Base-by-base conservation (phyloP, 2,329 filamentous ascomycete species). In the Aspergillus tanneri region DNA sequence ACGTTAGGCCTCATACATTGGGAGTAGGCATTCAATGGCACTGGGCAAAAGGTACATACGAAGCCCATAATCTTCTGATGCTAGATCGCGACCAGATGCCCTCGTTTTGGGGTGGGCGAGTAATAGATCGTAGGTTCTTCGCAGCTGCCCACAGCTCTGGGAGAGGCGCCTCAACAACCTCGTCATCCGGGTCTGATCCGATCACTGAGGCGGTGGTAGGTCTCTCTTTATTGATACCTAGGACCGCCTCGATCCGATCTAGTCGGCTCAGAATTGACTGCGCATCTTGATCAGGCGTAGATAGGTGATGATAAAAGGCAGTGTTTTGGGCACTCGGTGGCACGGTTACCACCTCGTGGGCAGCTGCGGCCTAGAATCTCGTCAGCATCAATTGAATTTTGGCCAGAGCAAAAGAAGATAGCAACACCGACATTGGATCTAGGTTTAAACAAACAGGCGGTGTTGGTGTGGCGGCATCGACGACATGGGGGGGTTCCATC, bases 401-500 rank as follows among this genome's bases (percentile, higher is more conserved):
- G 11, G 6, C 21, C n/a, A 16, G 4, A 21, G 6, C 5, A 23
- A 25, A 11, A n/a, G 11, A 18, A 19, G 24, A 43, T 18, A 27
- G 9, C 9, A 37, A 25, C 19, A 53, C 57, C 39, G 46, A 65
- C 62, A 57, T 65, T 65, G 8, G 62, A 60, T 27, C 62, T 54
- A n/a, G 62, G 62, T 36, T 59, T 63, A 42, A 64, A 65, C 14
- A 65, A 39, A 45, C 62, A 63, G 14, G 54, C 10, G 8, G 53
- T 32, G 19, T 57, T 54, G 24, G 54, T 56, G 22, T 58, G 58
- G 27, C 55, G 54, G 40, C 62, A 64, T 41, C 62, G 58, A 24
- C 62, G 62, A 49, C 62, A 65, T 19, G 62, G 62, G 36, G 62
- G 60, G 40, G 49, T 27, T 5, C 59, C 59, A 23, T 61, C 57